Percentiles rank a stretch among this genome's conserved stretches.
These are phyloP conservation scores for Mimosa bimucronata DNA, from an alignment of 306 rosid species.

Conservation along the genomic window DNA sequence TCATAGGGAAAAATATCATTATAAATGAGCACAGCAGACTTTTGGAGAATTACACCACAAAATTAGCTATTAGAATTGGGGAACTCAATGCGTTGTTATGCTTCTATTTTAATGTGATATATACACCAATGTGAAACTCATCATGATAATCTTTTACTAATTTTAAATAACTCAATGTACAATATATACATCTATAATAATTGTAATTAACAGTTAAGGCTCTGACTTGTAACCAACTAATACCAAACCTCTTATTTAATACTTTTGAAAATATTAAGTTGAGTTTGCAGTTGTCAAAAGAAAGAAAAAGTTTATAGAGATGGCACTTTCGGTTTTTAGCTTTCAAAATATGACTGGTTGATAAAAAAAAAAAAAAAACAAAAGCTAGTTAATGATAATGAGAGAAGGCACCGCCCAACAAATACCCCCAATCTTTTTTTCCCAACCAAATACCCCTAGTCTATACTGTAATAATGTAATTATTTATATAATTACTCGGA, in stretches of 20 bases:
- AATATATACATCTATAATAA: background rate
- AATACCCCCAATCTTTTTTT: no score
- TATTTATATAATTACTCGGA: background rate
- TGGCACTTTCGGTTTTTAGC: background rate
- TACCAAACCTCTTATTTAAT: no score
- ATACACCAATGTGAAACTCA: no score
- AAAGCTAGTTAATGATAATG: background rate
- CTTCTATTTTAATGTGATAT: no score
- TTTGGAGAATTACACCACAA: no score
- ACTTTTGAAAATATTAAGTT: no score
- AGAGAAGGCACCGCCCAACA: conserved; percentile 31
- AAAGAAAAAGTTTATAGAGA: background rate
- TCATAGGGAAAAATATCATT: background rate
- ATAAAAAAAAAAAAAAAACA: background rate
- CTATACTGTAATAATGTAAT: background rate
- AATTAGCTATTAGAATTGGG: no score
- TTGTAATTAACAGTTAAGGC: background rate
- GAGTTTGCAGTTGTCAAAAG: background rate
- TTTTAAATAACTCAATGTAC: background rate
- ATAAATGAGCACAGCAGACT: no score
- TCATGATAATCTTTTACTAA: background rate
- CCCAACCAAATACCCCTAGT: background rate
- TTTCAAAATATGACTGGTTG: background rate
- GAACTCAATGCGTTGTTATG: no score
- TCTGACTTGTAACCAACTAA: no score